phyloP scores from a whole-genome alignment of 2,329 filamentous ascomycete species.

The Cercospora sesami region DNA sequence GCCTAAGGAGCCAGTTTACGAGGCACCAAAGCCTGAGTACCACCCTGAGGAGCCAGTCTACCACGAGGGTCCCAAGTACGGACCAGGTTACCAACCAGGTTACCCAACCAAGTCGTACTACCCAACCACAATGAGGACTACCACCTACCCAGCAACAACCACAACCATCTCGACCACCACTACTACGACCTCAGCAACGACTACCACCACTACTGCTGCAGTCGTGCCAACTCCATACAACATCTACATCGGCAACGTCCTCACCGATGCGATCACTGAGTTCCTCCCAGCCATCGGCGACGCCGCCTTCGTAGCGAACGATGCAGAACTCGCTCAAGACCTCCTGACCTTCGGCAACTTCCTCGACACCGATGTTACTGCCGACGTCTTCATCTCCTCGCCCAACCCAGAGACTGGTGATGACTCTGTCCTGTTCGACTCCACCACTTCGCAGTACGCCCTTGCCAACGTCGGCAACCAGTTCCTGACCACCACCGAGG shows the following conservation, averaged over 20 bases:
- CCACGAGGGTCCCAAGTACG: neutral
- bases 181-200: neutral
- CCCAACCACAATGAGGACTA: neutral
- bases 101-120: neutral
- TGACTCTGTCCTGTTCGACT: neutral
- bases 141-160: neutral
- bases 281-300: neutral
- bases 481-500: constrained; percentile 1
- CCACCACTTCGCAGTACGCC: neutral
- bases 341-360: neutral
- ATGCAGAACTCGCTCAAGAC: neutral
- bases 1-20: neutral
- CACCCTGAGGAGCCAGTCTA: neutral
- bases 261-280: neutral
- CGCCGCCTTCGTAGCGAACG: neutral
- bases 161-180: neutral
- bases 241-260: constrained; percentile 1
- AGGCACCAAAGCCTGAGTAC: neutral
- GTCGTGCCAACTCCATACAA: neutral
- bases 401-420: neutral
- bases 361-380: neutral
- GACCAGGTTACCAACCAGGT: neutral
- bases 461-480: neutral
- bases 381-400: neutral
- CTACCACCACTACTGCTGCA: neutral